Percentiles rank a stretch among this genome's conserved stretches.
Conservation (phyloP, 2,329 filamentous ascomycete species). For the Colletotrichum brevisporum region DNA sequence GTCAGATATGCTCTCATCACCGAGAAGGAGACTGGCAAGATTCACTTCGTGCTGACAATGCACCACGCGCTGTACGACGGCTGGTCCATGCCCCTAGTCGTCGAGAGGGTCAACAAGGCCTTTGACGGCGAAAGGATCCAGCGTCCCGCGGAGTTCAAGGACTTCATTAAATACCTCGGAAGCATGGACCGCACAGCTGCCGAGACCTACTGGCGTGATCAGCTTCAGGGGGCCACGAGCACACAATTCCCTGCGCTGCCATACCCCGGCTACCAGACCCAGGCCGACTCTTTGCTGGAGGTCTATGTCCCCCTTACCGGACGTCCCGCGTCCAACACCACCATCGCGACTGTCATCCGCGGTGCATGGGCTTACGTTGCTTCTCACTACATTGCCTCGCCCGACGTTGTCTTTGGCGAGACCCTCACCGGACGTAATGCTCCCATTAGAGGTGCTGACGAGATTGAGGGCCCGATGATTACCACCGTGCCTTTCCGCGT, state of each 20-base stretch:
- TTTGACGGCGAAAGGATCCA: conserved; percentile 53
- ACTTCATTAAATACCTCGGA: conserved; percentile 64
- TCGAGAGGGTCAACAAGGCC: conserved; percentile 62
- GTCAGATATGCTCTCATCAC: conserved; percentile 61
- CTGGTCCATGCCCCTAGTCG: conserved; percentile 66
- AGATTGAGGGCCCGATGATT: conserved; percentile 73
- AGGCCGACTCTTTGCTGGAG: conserved; percentile 67
- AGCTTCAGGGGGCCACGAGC: conserved; percentile 59
- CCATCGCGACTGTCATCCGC: conserved; percentile 69
- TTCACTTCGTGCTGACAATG: conserved; percentile 66
- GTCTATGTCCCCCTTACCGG: conserved; percentile 60
- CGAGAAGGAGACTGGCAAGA: conserved; percentile 48
- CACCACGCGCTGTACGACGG: conserved; percentile 72
- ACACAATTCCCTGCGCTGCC: conserved; percentile 65
- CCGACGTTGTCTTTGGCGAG: conserved; percentile 71
- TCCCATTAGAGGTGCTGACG: conserved; percentile 61
- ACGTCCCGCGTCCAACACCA: conserved; percentile 57
- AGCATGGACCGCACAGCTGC: conserved; percentile 55
- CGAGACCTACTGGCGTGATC: conserved; percentile 62
- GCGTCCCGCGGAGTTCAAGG: conserved; percentile 60
- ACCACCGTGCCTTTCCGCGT: conserved; percentile 71
- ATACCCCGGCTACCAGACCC: conserved; percentile 61
- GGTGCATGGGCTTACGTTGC: conserved; percentile 71
- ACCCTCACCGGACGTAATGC: conserved; percentile 71
- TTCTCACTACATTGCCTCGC: conserved; percentile 64